These are phyloP conservation scores for Erysimum pusillum DNA, from an alignment of 441 rosid genomes.

Conservation along the genomic window DNA sequence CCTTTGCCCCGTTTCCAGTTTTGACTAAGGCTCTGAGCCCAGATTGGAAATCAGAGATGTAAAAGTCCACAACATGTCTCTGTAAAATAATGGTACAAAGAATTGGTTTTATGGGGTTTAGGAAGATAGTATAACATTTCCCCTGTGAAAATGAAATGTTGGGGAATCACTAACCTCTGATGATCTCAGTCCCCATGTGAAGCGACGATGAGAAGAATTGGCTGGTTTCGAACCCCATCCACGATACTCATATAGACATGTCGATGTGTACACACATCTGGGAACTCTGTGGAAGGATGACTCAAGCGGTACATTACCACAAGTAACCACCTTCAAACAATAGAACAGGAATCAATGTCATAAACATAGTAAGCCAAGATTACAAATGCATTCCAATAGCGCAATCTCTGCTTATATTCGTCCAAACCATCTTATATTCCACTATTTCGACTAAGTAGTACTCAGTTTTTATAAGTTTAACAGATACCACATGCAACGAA, in stretches of 20 bases:
- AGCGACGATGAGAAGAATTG: conserved; percentile 87
- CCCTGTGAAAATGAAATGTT: background rate
- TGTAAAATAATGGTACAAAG: conserved; percentile 46
- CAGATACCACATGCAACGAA: background rate
- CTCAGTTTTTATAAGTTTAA: background rate
- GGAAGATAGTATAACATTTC: conserved; percentile 17
- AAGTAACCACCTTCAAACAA: conserved; percentile 86
- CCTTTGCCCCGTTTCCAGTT: conserved; percentile 67
- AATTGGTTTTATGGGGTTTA: conserved; percentile 25
- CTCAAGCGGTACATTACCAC: conserved; percentile 97
- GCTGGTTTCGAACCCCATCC: conserved; percentile 98
- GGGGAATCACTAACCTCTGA: conserved; percentile 76
- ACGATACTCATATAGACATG: conserved; percentile 90
- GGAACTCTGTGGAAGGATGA: conserved; percentile 96
- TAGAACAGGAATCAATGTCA: conserved; percentile 27
- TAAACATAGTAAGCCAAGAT: conserved; percentile 20
- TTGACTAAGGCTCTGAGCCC: conserved; percentile 84
- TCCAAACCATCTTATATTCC: conserved; percentile 9
- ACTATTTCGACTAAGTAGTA: conserved; percentile 21
- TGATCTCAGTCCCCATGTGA: conserved; percentile 97
- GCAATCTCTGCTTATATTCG: conserved; percentile 1
- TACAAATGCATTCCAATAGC: conserved; percentile 25
- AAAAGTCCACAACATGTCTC: conserved; percentile 99
- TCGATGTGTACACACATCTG: conserved; percentile 95
- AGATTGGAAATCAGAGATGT: conserved; percentile 99